Percentiles rank a stretch among this genome's conserved stretches.
Evolutionary conservation across 2,329 filamentous ascomycete species (phyloP).

Genomic region (Tolypocladium ovalisporum): DNA sequence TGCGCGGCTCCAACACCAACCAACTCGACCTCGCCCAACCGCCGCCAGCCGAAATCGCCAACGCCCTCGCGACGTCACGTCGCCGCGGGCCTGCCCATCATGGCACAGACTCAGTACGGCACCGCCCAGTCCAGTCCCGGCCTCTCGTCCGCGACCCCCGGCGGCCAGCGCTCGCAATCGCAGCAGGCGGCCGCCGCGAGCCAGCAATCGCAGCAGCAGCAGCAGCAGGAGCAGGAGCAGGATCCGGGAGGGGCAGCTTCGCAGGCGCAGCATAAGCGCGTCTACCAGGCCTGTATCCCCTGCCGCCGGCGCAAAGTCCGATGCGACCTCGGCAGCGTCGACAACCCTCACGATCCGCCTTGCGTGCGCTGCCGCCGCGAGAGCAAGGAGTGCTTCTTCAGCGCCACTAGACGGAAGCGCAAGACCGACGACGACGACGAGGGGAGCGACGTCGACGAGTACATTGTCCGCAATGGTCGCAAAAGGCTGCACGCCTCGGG

Average conservation of each 20-base stretch:
- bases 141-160: conserved; percentile 7
- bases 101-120: conserved; percentile 10
- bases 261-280: conserved; percentile 42
- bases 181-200: conserved; percentile 7
- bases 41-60: conserved; percentile 22
- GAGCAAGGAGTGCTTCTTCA: conserved; percentile 96
- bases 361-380: conserved; percentile 90
- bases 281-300: conserved; percentile 54
- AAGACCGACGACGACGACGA: conserved; percentile 57
- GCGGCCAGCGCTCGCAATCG: conserved; percentile 7
- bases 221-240: background rate
- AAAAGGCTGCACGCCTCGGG: conserved; percentile 48
- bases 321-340: conserved; percentile 62
- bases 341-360: conserved; percentile 87
- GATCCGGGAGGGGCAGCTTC: no score
- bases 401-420: conserved; percentile 83
- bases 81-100: conserved; percentile 4
- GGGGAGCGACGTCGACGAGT: conserved; percentile 47
- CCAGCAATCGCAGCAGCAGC: conserved; percentile 4
- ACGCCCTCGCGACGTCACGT: conserved; percentile 3
- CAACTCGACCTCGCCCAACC: conserved; percentile 18
- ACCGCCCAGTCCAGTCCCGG: conserved; percentile 9
- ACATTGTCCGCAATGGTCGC: conserved; percentile 61
- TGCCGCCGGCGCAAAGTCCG: conserved; percentile 52
- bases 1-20: conserved; percentile 3